A percentile compares a stretch with the other conserved stretches of the same genome.
Conservation (phyloP, 208 protist genomes). For the Sergeia podlipaevii region DNA sequence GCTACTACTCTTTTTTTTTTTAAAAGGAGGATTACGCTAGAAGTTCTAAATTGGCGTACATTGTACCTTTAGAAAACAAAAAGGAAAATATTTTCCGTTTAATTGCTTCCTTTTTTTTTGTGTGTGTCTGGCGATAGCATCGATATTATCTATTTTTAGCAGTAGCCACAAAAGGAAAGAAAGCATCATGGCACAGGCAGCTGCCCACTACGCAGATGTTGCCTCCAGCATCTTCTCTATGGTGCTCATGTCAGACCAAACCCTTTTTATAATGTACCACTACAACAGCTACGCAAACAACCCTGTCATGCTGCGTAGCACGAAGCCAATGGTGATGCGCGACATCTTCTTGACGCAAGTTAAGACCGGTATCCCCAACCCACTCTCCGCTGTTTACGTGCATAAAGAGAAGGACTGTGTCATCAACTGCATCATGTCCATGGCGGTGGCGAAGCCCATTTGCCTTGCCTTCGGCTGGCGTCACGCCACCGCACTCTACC, state of each 20-base stretch:
- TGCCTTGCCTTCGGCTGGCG: conserved; percentile 54
- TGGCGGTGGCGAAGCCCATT: conserved; percentile 58
- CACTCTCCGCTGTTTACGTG: conserved; percentile 79
- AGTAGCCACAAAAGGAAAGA: not conserved
- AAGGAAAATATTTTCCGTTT: not conserved
- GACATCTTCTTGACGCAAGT: conserved; percentile 78
- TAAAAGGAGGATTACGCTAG: too few relatives aligned
- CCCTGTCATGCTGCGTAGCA: conserved; percentile 64
- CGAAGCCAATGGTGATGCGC: conserved; percentile 85
- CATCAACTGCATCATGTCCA: conserved; percentile 51
- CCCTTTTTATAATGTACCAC: conserved; percentile 75
- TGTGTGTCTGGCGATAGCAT: not conserved
- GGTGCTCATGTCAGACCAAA: conserved; percentile 60
- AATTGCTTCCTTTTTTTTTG: too few relatives aligned
- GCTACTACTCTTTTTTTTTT: too few relatives aligned
- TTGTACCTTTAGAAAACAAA: too few relatives aligned
- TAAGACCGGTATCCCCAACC: conserved; percentile 59
- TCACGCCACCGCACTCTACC: conserved; percentile 46
- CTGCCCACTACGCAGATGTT: conserved; percentile 19
- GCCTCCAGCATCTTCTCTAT: conserved; percentile 56
- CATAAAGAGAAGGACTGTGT: conserved; percentile 43
- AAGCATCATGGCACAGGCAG: not conserved
- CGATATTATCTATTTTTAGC: not conserved
- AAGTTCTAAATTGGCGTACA: too few relatives aligned
- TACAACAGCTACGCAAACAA: conserved; percentile 80